Evolutionary conservation across 1,284 basidiomycete genomes (phyloP), one percentile per base, ranked within the genome.

Genomic region (Cryptococcus sp.): DNA sequence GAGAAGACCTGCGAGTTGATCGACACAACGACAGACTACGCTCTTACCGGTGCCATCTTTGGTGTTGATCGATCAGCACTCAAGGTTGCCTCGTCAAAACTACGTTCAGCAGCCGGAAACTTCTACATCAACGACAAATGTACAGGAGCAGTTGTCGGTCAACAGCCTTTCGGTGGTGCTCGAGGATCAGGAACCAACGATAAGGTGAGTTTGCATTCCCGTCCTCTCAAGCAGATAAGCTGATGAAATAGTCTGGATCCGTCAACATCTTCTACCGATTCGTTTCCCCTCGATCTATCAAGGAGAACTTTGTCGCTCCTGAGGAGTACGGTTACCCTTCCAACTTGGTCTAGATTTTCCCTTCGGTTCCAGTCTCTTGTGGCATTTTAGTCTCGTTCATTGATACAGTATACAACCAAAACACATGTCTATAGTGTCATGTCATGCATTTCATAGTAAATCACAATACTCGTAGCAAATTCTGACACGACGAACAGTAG

Each of bases 91-190:
- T 84, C 89, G 22, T 85, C 86, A 76, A 81, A 81, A 52, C 82
- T 97, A 49, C 85, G 89, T 55, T 86, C 93, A 76, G 81, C 91
- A 31, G 69, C 70, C 18, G 76, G 77, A 39, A 78, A 96, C 76
- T 85, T 92, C 53, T 96, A 96, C 80, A 90, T 91, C 78, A 94
- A 93, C 76, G 90, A 93, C 67, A 93, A 91, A 67, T 75, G 69
- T 76, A 97, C 94, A 0, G 94, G 94, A 54, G 94, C 94, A 23
- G 88, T 91, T 45, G 90, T 96, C 24, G 91, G 89, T 5, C 92
- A 97, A 74, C 94, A 98, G 76, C 92, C 94, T 5, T 98, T 98
- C 72, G 94, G 94, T 50, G 96, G 94, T 52, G 90, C 85, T 5
- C 83, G 94, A 44, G 90, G 83, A 21, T 91, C 87, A 64, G 94